Conservation (phyloP, 345 rosid genomes). For the Gossypium australe region DNA sequence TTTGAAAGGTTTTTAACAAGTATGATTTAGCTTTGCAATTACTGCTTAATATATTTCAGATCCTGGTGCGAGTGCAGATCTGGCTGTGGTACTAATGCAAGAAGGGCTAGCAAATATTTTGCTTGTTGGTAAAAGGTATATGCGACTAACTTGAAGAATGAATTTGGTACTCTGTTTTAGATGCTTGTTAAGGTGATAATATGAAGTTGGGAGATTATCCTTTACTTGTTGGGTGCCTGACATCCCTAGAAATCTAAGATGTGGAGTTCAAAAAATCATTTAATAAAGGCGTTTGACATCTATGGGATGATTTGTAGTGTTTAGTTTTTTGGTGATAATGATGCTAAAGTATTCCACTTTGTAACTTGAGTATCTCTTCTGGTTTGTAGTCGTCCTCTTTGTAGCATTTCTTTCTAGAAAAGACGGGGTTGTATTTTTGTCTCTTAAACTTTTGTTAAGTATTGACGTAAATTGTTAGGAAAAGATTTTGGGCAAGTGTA, state of each 20-base stretch:
- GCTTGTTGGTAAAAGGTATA: slow-evolving; percentile 91
- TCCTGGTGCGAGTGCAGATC: slow-evolving; percentile 92
- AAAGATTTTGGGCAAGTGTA: neutral
- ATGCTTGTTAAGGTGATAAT: neutral
- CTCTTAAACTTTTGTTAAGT: neutral
- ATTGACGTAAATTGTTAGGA: neutral
- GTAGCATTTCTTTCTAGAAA: neutral
- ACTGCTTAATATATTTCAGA: slow-evolving; percentile 37
- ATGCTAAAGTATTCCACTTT: neutral
- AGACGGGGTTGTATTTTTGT: neutral
- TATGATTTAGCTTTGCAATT: neutral
- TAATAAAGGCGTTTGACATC: neutral
- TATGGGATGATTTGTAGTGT: neutral
- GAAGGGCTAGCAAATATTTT: slow-evolving; percentile 84
- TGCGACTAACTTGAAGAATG: neutral
- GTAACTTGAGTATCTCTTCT: neutral
- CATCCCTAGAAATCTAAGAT: neutral
- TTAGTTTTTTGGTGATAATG: neutral
- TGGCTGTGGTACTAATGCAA: slow-evolving; percentile 90
- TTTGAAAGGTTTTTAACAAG: neutral
- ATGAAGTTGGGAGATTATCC: neutral
- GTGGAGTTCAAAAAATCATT: neutral
- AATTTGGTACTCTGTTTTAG: neutral
- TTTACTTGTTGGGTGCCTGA: neutral
- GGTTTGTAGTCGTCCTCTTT: neutral